These are phyloP conservation scores for Lonicera japonica DNA, from an alignment of 129 eudicot genomes.

Conservation along the genomic window DNA sequence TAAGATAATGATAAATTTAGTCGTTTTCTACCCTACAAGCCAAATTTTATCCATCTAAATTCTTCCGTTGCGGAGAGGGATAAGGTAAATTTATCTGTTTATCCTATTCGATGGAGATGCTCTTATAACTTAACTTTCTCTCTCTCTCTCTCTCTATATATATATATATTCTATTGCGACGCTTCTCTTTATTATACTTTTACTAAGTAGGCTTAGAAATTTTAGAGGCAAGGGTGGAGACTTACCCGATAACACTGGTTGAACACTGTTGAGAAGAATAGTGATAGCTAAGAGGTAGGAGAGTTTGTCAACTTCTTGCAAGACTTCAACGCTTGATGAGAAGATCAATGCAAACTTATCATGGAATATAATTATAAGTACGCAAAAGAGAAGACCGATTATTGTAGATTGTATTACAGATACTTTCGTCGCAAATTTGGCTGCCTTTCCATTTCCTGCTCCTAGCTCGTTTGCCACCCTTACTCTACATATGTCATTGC, in stretches of 20 bases:
- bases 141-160: no score
- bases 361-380: not conserved
- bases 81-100: no score
- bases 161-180: no score
- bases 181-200: no score
- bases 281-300: constrained; percentile 8
- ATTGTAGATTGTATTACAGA: constrained; percentile 9
- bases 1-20: no score
- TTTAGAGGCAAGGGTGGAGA: not conserved
- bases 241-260: constrained; percentile 20
- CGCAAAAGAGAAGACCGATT: constrained; percentile 14
- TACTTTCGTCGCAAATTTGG: constrained; percentile 19
- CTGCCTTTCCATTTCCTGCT: constrained; percentile 18
- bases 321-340: constrained; percentile 10
- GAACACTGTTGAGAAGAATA: constrained; percentile 20
- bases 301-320: constrained; percentile 16
- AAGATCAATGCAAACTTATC: constrained; percentile 14
- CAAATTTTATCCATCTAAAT: no score
- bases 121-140: no score
- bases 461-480: constrained; percentile 24
- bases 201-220: no score
- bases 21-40: no score
- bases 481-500: constrained; percentile 1
- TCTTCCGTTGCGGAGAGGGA: no score
- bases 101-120: no score